Evolutionary conservation across 805 yeast species (phyloP), one percentile per base, ranked within the genome.

Genomic region (Saccharomycopsis capsularis): DNA sequence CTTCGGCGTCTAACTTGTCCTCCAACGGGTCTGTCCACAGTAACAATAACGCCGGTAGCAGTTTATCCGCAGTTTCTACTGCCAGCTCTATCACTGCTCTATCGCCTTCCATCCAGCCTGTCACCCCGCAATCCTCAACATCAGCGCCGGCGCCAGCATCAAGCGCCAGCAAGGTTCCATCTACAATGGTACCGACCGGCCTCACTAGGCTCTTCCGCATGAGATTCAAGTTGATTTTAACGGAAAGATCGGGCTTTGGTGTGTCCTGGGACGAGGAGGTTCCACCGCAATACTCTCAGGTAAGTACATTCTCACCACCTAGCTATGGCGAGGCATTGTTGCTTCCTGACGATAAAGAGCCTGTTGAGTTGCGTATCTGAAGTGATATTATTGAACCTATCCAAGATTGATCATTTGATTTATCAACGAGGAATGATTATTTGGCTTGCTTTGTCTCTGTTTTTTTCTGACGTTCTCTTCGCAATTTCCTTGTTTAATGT

Each of bases 251-350:
- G 0, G 99, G 99, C 0, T 71, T 93, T 38, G 99, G 99, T 3
- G 87, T 93, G 27, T 85, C 97, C 0, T 93, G 99, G 98, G 97
- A 91, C 65, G 97, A 91, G 61, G 99, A 93, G 65, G 98, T 95
- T 16, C 99, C 99, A 2, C 99, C 99, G 1, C 85, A 89, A 19
- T 93, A 93, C 60, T 87, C 79, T 47, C 91, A 88, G 56, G 89
- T 93, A 19, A 71, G 79, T 25, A 79, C 95, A 0, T 70, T 87
- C 39, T 79, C 90, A 21, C 99, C 99, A 0, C 99, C 99, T 1
- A 78, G 80, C 2, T 91, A 93, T 63, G 73, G 53, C 13, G 48
- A 52, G 21, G 43, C 49, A 7, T 35, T 46, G 15, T 27, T 27
- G 40, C 11, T 45, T 16, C 34, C 19, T 16, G 53, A 52, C 23